A percentile compares a stretch with the other conserved stretches of the same genome.
Evolutionary conservation across 208 protist genomes (phyloP).

Genomic region (Trypanosoma rangeli): DNA sequence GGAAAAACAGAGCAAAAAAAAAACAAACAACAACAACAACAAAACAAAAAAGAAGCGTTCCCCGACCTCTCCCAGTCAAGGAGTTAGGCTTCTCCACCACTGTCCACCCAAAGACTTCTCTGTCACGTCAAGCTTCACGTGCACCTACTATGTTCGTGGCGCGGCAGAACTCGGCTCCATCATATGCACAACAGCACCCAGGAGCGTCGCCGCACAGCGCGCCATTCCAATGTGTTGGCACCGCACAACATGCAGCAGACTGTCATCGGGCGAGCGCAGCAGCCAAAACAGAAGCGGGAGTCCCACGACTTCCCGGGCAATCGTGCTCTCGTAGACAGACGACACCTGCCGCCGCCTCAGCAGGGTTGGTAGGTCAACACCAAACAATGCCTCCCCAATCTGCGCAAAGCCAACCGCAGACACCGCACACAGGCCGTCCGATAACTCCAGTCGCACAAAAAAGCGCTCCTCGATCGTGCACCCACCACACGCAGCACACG

Average conservation of each 20-base stretch:
- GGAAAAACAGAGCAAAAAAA: conserved; percentile 11
- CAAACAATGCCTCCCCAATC: conserved; percentile 42
- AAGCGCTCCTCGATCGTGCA: conserved; percentile 25
- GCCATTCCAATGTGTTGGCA: conserved; percentile 50
- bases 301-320: conserved; percentile 34
- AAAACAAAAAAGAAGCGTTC: neutral
- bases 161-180: conserved; percentile 2
- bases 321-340: neutral
- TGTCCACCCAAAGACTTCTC: neutral
- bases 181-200: conserved; percentile 39
- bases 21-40: conserved; percentile 6
- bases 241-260: conserved; percentile 25
- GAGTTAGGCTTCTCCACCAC: neutral
- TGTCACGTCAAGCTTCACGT: neutral
- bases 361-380: conserved; percentile 14
- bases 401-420: conserved; percentile 28
- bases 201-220: conserved; percentile 30
- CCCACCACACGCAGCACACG: conserved; percentile 32
- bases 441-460: conserved; percentile 33
- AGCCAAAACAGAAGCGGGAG: conserved; percentile 54
- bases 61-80: neutral
- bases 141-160: neutral
- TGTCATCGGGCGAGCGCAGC: conserved; percentile 18
- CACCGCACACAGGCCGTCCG: conserved; percentile 36
- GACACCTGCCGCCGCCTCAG: conserved; percentile 13